Evolutionary conservation across 345 rosid genomes (phyloP), one percentile per base, ranked within the genome.

Genomic region (Psidium friedrichsthalianum): DNA sequence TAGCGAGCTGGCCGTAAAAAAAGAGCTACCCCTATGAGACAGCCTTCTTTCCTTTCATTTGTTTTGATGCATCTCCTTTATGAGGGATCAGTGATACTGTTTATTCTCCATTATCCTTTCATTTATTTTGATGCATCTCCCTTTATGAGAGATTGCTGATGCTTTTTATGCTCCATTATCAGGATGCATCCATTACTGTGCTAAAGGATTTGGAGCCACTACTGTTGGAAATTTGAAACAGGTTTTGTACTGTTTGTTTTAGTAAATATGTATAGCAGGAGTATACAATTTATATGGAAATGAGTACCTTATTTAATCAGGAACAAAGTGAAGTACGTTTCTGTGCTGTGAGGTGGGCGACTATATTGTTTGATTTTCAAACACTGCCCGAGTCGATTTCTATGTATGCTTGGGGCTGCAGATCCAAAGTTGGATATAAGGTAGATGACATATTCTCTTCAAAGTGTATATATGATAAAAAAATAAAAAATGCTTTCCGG

Each of bases 281-380:
- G 47, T 69, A 69, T 69, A 69, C 78, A 51, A 29, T 21, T 86
- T 55, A 27, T 82, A 44, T 69, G 64, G 74, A 85, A 84, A 36
- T 56, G 82, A 85, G 76, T 61, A 51, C 81, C 55, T 88, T 85
- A 54, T 90, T 86, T 82, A 82, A 87, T 36, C 93, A 96, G 99
- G 98, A 96, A 83, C 94, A 94, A 94, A 92, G 90, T 93, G 99
- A 96, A 94, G 98, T 92, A 24, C 96, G 99, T 82, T 96, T 96
- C 87, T 95, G 98, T 90, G 96, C 96, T 83, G 89, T 95, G 89
- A 92, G 98, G 87, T 96, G 98, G 99, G 95, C 97, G 6, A 95
- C 96, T 78, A 90, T 95, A 74, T 90, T 96, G 88, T 96, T 92
- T 91, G 91, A 91, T 89, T 90, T 93, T 85, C 93, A 95, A 95